These are phyloP conservation scores for Quercus parvula DNA, from an alignment of 306 rosid species.

Conservation along the genomic window DNA sequence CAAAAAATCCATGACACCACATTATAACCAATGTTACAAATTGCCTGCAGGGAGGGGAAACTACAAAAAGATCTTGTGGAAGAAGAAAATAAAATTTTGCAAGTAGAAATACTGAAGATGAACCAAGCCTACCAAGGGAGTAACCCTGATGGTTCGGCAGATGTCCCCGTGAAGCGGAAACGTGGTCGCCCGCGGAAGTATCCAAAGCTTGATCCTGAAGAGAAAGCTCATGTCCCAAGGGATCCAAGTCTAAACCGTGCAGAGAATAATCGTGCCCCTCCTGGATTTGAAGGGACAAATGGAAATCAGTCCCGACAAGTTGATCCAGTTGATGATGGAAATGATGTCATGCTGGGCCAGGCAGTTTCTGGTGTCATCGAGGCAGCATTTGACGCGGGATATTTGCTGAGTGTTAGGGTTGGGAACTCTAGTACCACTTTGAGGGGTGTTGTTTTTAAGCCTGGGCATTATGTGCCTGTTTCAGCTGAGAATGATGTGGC, in stretches of 20 bases:
- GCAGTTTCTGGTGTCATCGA: constrained; percentile 78
- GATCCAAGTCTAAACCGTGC: constrained; percentile 36
- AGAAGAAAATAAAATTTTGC: constrained; percentile 1
- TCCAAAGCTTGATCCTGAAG: constrained; percentile 53
- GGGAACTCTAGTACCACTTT: constrained; percentile 64
- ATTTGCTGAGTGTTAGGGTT: constrained; percentile 75
- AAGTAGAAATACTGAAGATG: constrained; percentile 38
- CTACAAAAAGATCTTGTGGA: too few species aligned
- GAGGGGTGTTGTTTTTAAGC: constrained; percentile 86
- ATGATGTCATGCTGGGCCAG: constrained; percentile 60
- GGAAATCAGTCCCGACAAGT: constrained; percentile 53
- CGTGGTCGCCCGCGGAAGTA: constrained; percentile 97
- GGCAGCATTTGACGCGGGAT: constrained; percentile 92
- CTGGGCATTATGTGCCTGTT: constrained; percentile 74
- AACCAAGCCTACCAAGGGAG: constrained; percentile 51
- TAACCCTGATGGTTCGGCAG: constrained; percentile 52
- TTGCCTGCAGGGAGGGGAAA: constrained; percentile 24
- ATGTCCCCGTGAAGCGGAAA: constrained; percentile 75
- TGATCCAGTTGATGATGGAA: constrained; percentile 31
- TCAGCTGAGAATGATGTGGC: constrained; percentile 81
- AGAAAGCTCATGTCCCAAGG: constrained; percentile 23
- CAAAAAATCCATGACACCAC: background rate
- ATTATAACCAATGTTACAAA: background rate
- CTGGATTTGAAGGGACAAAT: constrained; percentile 49
- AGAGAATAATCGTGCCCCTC: constrained; percentile 38